Evolutionary conservation across 768 basidiomycete genomes (phyloP).

Genomic region (Leccinum ochraceum): DNA sequence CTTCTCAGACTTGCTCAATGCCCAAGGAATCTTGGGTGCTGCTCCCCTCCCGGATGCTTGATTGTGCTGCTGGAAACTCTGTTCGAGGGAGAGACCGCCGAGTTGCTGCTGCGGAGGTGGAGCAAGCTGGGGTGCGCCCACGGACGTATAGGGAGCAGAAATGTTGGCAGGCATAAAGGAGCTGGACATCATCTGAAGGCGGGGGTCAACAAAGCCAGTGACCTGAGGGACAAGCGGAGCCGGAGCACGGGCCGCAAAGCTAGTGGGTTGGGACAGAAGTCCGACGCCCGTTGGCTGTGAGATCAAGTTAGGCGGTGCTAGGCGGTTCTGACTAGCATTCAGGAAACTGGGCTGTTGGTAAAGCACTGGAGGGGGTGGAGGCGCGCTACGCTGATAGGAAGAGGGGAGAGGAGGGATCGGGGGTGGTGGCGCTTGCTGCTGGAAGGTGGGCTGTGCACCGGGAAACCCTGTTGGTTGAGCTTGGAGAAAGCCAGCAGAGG

Average conservation of each 20-base stretch:
- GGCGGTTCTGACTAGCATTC: slow-evolving; percentile 51
- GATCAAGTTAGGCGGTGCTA: slow-evolving; percentile 21
- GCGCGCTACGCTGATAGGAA: slow-evolving; percentile 56
- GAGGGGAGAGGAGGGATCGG: slow-evolving; percentile 66
- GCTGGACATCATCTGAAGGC: slow-evolving; percentile 85
- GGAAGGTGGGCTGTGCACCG: slow-evolving; percentile 20
- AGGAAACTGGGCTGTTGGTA: slow-evolving; percentile 52
- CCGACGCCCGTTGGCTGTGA: slow-evolving; percentile 27
- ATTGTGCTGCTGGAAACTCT: slow-evolving; percentile 87
- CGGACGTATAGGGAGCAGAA: slow-evolving; percentile 57
- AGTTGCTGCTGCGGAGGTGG: slow-evolving; percentile 54
- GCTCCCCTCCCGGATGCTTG: slow-evolving; percentile 67
- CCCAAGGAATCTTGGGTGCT: slow-evolving; percentile 80
- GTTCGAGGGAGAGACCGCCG: slow-evolving; percentile 64
- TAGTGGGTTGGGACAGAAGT: slow-evolving; percentile 35
- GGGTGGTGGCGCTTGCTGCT: slow-evolving; percentile 46
- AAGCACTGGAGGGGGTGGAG: slow-evolving; percentile 37
- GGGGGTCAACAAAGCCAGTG: slow-evolving; percentile 82
- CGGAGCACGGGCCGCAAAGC: slow-evolving; percentile 49
- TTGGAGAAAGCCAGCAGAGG: slow-evolving; percentile 43
- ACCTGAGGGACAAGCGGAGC: slow-evolving; percentile 65
- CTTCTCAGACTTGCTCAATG: slow-evolving; percentile 85
- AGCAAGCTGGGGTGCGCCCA: slow-evolving; percentile 63
- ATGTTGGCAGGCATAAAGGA: slow-evolving; percentile 85
- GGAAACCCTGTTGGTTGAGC: slow-evolving; percentile 54